Base-by-base conservation (phyloP, 2,329 filamentous ascomycete species). In the Plenodomus tracheiphilus region DNA sequence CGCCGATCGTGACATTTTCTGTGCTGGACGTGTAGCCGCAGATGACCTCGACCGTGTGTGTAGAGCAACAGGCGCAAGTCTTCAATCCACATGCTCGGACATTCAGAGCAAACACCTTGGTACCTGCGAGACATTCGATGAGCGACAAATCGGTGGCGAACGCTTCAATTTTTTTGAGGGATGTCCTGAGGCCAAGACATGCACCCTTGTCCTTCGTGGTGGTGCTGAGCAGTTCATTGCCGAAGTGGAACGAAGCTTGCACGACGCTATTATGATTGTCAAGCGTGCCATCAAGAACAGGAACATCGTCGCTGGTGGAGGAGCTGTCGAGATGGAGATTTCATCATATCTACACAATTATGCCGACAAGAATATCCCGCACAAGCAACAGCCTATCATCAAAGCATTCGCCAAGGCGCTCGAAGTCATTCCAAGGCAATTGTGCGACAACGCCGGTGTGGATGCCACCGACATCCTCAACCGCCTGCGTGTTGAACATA, bases 221-320 rank as follows among this genome's bases (percentile, higher is more conserved):
- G 94, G 94, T 59, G 94, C 94, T 30, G 94, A 99, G 79, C 94
- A 99, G 74, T 99, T 99, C 78, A 99, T 99, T 65, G 94, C 94
- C 49, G 94, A 99, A 75, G 94, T 97, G 1, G 94, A 99, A 80
- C 89, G 94, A 58, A 96, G 91, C 70, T 83, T 99, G 60, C 94
- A 99, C 80, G 94, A 99, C 69, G 94, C 94, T 64, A 97, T 99
- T 76, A 99, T 99, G 94, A 96, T 99, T 68, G 94, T 99, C 70
- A 97, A 97, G 85, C 91, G 95, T 54, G 91, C 94, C 21, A 91
- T 97, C 75, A 91, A 90, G 79, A 96, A 97, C 81, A 87, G 87
- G 69, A 89, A 85, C 70, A 96, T 99, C 59, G 94, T 99, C 20
- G 94, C 92, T 39, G 94, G 94, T 65, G 94, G 94, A 64, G 94